Percentiles rank a stretch among this genome's conserved stretches.
Evolutionary conservation across 169 alveolate genomes (phyloP).

Genomic region (Cryptosporidium parvum): DNA sequence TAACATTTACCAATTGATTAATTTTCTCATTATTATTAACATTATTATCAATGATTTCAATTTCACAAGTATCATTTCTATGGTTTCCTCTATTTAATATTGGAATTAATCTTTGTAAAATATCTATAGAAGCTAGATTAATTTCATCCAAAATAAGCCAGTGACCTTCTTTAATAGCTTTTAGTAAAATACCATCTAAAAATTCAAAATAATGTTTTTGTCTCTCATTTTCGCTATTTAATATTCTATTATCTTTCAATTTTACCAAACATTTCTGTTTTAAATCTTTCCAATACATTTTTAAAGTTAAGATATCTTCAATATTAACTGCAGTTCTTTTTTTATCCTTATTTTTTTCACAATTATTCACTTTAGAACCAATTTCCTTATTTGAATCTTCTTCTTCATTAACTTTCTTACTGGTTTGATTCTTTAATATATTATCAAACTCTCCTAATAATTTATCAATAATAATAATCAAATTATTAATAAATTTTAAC

Average conservation of each 20-base stretch:
- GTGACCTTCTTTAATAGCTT: slow-evolving; percentile 96
- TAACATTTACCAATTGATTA: no score
- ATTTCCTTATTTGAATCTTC: background rate
- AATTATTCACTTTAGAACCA: background rate
- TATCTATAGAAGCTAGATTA: slow-evolving; percentile 97
- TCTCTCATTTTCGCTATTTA: background rate
- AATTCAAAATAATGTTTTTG: slow-evolving; percentile 85
- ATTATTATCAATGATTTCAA: slow-evolving; percentile 30
- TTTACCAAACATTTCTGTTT: background rate
- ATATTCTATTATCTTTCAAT: slow-evolving; percentile 26
- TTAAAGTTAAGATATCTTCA: slow-evolving; percentile 20
- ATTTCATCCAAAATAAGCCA: slow-evolving; percentile 99
- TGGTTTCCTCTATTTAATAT: slow-evolving; percentile 81
- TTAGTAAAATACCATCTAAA: slow-evolving; percentile 96
- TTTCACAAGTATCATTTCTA: background rate
- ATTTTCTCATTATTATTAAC: background rate
- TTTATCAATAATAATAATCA: slow-evolving; percentile 29
- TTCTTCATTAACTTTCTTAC: background rate
- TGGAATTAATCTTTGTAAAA: slow-evolving; percentile 93
- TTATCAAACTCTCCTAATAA: slow-evolving; percentile 8
- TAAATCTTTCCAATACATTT: slow-evolving; percentile 26
- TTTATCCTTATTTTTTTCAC: background rate
- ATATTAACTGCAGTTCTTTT: background rate
- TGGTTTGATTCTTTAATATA: slow-evolving; percentile 9
- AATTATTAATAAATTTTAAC: slow-evolving; percentile 14